Evolutionary conservation across 129 eudicot genomes (phyloP).

Genomic region (Chrysanthemum makinoi): DNA sequence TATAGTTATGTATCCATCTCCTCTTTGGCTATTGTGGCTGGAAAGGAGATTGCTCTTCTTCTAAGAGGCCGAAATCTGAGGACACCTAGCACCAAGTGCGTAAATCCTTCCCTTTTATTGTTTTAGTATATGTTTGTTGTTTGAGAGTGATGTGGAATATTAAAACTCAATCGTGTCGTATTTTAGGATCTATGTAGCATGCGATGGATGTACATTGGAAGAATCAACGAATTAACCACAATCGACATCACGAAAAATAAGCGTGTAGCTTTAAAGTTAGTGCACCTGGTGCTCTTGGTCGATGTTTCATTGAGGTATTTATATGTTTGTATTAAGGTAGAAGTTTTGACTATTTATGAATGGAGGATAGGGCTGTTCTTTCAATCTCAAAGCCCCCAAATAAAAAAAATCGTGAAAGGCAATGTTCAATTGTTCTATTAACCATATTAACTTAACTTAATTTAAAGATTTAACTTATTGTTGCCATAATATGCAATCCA

Average conservation of each 20-base stretch:
- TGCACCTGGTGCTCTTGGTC: slow-evolving; percentile 49
- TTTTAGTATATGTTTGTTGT: not conserved
- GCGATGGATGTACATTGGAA: slow-evolving; percentile 37
- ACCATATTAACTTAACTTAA: too few species aligned
- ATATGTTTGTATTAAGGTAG: not conserved
- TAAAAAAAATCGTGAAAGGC: not conserved
- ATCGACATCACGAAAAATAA: slow-evolving; percentile 50
- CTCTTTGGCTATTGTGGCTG: too few species aligned
- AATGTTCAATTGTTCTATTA: not conserved
- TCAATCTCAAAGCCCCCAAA: not conserved
- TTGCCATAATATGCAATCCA: not conserved
- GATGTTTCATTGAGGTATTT: slow-evolving; percentile 89
- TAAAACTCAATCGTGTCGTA: not conserved
- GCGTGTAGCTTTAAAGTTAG: slow-evolving; percentile 43
- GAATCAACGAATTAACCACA: slow-evolving; percentile 38
- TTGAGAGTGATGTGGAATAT: not conserved
- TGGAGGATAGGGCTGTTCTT: not conserved
- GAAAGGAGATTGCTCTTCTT: too few species aligned
- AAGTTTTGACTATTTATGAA: not conserved
- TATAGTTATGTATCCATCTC: too few species aligned
- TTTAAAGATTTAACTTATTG: not conserved
- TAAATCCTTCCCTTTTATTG: slow-evolving; percentile 3
- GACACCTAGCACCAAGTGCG: slow-evolving; percentile 78
- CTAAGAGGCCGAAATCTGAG: slow-evolving; percentile 69
- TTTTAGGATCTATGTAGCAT: slow-evolving; percentile 71